phyloP scores from a whole-genome alignment of 2,329 filamentous ascomycete genomes.

The Ceratocystis papillata region DNA sequence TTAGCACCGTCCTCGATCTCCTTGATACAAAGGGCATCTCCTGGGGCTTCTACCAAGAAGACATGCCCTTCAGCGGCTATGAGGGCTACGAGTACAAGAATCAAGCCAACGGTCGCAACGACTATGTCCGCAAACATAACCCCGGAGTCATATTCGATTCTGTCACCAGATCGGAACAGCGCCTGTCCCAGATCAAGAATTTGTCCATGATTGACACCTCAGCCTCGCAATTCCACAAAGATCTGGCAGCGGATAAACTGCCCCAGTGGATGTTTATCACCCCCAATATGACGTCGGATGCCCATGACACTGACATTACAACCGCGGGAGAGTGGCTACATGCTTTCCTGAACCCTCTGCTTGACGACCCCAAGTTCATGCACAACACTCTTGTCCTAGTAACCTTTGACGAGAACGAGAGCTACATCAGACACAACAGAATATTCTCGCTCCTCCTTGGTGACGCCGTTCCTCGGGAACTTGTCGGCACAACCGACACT shows the following conservation, averaged over 20 bases:
- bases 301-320: conserved; percentile 62
- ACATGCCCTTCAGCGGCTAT: conserved; percentile 64
- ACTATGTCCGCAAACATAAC: conserved; percentile 80
- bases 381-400: conserved; percentile 63
- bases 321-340: conserved; percentile 58
- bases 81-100: conserved; percentile 55
- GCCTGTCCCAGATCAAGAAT: conserved; percentile 63
- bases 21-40: conserved; percentile 53
- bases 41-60: conserved; percentile 67
- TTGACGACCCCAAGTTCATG: conserved; percentile 60
- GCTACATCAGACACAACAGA: conserved; percentile 55
- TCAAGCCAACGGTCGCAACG: conserved; percentile 53
- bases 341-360: conserved; percentile 57
- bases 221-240: conserved; percentile 49
- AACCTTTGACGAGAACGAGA: conserved; percentile 70
- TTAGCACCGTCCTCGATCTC: conserved; percentile 58
- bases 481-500: conserved; percentile 56
- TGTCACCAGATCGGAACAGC: conserved; percentile 47
- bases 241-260: conserved; percentile 51
- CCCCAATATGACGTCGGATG: conserved; percentile 65
- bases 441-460: conserved; percentile 63
- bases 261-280: conserved; percentile 65
- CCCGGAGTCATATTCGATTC: conserved; percentile 54
- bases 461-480: conserved; percentile 55
- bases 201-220: conserved; percentile 39